Evolutionary conservation across 2,329 filamentous ascomycete genomes (phyloP), one percentile per base, ranked within the genome.

Genomic region (Phaeosphaeria sp.): DNA sequence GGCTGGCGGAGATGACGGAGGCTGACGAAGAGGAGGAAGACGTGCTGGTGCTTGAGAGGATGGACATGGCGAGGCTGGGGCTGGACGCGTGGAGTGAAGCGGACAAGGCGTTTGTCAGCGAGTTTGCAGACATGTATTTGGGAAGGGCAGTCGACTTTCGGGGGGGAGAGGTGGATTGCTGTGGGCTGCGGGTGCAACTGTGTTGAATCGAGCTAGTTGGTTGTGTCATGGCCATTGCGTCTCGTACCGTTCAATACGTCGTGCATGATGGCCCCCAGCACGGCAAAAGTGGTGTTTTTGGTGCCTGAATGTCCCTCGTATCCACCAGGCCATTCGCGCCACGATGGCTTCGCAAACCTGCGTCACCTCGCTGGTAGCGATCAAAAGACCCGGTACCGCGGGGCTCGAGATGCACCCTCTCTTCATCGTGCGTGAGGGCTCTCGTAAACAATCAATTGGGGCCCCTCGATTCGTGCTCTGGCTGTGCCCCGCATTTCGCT

Each of bases 51-150:
- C 79, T 94, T 21, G 84, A 84, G 60, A 86, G 85, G 63, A 87
- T 88, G 23, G 87, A 90, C 54, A 74, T 94, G 50, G 84, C 86
- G 57, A 81, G 83, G 46, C 90, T 94, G 87, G 91, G 91, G 0
- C 82, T 95, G 20, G 91, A 95, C 67, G 82, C 88, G 0, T 95
- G 91, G 90, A 93, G 89, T 71, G 81, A 84, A 30, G 81, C 81
- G 17, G 91, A 94, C 72, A 85, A 85, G n/a, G 80, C 80, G 2
- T 94, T 93, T 69, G 84, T 92, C 17, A 80, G 80, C 60, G 87
- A 88, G 54, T 79, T 90, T 50, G 79, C 86, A 46, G 81, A 76
- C 60, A 77, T 85, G 62, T 94, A 91, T 78, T 93, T 92, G 77
- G 86, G 81, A 27, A 80, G 88, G 17, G 76, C 81, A 47, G 87